phyloP scores from a whole-genome alignment of 2,329 filamentous ascomycete species.

The Apiospora hydei region DNA sequence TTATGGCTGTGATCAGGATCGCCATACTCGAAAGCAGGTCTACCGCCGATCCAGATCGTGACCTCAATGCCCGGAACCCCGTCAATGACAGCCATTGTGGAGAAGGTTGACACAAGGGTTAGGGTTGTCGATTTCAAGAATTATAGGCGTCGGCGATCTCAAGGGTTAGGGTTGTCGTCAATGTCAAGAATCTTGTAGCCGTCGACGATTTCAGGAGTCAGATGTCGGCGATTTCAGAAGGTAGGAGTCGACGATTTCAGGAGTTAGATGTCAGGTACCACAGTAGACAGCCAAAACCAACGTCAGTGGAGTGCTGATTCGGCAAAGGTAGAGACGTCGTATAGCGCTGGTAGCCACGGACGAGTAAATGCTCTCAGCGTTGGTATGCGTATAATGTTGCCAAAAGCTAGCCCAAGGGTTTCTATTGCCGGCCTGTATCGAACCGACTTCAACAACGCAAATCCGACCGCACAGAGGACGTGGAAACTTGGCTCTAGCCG shows the following conservation, averaged over 20 bases:
- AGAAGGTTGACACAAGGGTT: neutral
- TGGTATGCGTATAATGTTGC: neutral
- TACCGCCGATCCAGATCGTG: conserved; percentile 33
- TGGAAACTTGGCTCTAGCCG: neutral
- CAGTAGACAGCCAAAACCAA: neutral
- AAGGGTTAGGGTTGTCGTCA: too few species aligned
- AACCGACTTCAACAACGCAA: neutral
- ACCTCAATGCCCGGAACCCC: conserved; percentile 35
- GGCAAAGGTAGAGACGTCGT: neutral
- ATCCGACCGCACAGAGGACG: neutral
- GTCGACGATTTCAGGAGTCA: too few species aligned
- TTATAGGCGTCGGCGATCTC: neutral
- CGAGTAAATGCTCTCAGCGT: neutral
- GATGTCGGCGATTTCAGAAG: too few species aligned
- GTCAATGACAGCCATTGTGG: conserved; percentile 37
- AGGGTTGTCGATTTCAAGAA: too few species aligned
- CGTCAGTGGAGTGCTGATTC: neutral
- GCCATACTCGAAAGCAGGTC: conserved; percentile 32
- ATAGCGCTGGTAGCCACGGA: neutral
- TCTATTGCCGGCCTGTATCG: neutral
- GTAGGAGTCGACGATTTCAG: neutral
- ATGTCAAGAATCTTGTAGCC: too few species aligned
- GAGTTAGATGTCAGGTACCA: too few species aligned
- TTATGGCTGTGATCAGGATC: conserved; percentile 28
- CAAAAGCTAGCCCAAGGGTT: neutral